These are phyloP conservation scores for Agrocybe pediades DNA, from an alignment of 768 basidiomycete species.

Conservation along the genomic window DNA sequence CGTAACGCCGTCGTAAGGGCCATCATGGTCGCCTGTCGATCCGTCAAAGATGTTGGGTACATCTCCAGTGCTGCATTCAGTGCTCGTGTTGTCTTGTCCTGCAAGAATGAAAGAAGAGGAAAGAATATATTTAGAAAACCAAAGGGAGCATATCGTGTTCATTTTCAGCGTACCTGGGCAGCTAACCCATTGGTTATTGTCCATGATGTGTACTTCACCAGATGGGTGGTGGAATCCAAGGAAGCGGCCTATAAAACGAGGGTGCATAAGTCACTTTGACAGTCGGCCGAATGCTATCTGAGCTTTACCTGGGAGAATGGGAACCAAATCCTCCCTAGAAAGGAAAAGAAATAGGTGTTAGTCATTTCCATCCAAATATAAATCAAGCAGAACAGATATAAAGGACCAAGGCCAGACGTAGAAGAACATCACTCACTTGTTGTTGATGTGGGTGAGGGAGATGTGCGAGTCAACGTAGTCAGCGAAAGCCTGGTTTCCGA, in stretches of 20 bases:
- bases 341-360: neutral
- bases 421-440: conserved; percentile 35
- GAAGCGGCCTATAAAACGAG: conserved; percentile 29
- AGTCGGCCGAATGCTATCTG: neutral
- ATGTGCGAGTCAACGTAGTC: conserved; percentile 56
- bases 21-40: conserved; percentile 48
- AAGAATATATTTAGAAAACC: neutral
- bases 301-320: conserved; percentile 39
- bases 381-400: no score
- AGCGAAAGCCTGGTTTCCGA: conserved; percentile 64
- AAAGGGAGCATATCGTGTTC: no score
- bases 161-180: conserved; percentile 47
- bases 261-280: neutral
- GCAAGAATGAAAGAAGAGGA: neutral
- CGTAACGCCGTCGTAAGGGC: conserved; percentile 16
- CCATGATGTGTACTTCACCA: conserved; percentile 54
- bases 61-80: conserved; percentile 50
- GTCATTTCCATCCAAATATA: neutral
- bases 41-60: conserved; percentile 55
- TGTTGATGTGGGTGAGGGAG: conserved; percentile 60
- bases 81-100: conserved; percentile 39
- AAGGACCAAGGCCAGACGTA: neutral
- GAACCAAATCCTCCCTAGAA: conserved; percentile 38
- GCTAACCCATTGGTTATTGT: conserved; percentile 48
- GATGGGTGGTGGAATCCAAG: conserved; percentile 47